Conservation (phyloP, 805 yeast genomes). For the Cyberlindnera japonica region DNA sequence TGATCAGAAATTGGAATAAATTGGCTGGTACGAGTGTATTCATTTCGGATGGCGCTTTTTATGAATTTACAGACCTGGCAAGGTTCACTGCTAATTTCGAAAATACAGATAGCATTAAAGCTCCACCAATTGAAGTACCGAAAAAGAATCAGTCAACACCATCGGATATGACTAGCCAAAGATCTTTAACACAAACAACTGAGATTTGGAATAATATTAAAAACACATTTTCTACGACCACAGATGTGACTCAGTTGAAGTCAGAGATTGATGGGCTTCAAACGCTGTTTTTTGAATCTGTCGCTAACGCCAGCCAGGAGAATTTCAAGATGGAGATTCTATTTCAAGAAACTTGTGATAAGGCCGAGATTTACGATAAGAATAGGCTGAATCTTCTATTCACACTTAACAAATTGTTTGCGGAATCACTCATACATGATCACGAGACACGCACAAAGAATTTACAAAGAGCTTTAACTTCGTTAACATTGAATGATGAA, state of each 20-base stretch:
- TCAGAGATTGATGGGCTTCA: constrained; percentile 11
- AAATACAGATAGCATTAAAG: constrained; percentile 1
- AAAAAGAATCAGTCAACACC: background rate
- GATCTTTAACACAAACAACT: constrained; percentile 1
- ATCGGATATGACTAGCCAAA: background rate
- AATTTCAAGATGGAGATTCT: constrained; percentile 14
- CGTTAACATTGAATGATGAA: constrained; percentile 2
- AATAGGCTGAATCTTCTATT: constrained; percentile 19
- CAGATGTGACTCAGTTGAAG: constrained; percentile 10
- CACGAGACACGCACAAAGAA: constrained; percentile 5
- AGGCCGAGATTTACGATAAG: constrained; percentile 18
- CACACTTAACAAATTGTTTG: constrained; percentile 12
- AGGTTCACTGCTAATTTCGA: constrained; percentile 21
- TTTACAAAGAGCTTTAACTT: constrained; percentile 1
- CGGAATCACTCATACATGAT: constrained; percentile 7
- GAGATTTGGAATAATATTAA: constrained; percentile 21
- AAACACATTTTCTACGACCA: constrained; percentile 11
- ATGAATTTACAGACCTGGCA: constrained; percentile 28
- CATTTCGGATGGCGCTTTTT: constrained; percentile 25
- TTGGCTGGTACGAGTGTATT: constrained; percentile 13
- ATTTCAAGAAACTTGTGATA: constrained; percentile 6
- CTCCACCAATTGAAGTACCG: background rate
- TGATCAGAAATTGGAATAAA: constrained; percentile 29
- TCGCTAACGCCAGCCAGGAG: constrained; percentile 5
- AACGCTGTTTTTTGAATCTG: constrained; percentile 7